Evolutionary conservation across 2,329 filamentous ascomycete species (phyloP), one percentile per base, ranked within the genome.

Genomic region (Paraphaeosphaeria sporulosa): DNA sequence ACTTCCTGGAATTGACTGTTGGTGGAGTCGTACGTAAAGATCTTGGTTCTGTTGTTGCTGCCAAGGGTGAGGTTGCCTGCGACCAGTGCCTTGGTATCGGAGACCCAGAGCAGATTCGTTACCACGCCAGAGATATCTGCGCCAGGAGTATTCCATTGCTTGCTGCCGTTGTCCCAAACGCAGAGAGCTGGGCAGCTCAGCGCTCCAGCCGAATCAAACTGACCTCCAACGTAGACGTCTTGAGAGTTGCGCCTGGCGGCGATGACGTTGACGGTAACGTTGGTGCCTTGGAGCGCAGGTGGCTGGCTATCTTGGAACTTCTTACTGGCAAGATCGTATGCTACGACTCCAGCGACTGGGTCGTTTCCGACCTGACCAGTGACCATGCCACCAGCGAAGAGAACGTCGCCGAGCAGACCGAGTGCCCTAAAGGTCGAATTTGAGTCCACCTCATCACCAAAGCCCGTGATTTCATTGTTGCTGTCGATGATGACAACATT

Each of bases 401-500:
- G 84, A 21, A 86, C 85, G 48, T 71, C 71, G 60, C 72, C 66
- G 25, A 63, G 58, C 9, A 76, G 68, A 13, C 84, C 85, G 63
- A 98, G 80, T 2, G 93, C 83, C 27, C 89, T 78, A 74, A 98
- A 90, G 0, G 88, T 90, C 0, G 94, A 96, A 68, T 90, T 88
- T 6, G 84, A 80, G 13, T 90, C 86, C 48, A 97, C 78, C 13
- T 86, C 87, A 1, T 85, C 80, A 2, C 85, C 84, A 52, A 97
- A 82, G 10, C 94, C 94, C 27, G 84, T 89, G 17, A 96, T 83
- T 2, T 42, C 83, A 61, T 91, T 83, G n/a, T 87, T 86, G 46
- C 90, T 89, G 75, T 97, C 91, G 62, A 98, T 87, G 64, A 99
- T 86, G 40, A 90, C 83, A 17, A 99, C 81, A 70, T 97, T 98